A percentile compares a stretch with the other conserved stretches of the same genome.
phyloP scores from a whole-genome alignment of 2,329 filamentous ascomycete genomes.

The Colletotrichum siamense region DNA sequence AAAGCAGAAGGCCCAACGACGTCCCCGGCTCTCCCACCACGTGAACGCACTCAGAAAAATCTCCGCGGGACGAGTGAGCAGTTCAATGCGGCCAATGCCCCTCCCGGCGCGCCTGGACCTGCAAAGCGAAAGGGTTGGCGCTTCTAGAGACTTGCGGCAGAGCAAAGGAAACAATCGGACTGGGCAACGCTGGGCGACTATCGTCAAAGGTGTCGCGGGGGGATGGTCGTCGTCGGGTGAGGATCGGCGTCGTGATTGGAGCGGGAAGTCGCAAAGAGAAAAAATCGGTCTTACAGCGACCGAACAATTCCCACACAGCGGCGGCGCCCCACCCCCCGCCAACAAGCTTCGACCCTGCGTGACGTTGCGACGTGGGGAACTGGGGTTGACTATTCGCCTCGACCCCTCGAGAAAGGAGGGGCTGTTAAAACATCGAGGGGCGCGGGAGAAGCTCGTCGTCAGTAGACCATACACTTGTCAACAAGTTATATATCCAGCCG shows the following conservation, averaged over 20 bases:
- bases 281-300: constrained; percentile 24
- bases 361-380: constrained; percentile 24
- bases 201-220: constrained; percentile 2
- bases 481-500: constrained; percentile 12
- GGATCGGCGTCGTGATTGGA: constrained; percentile 19
- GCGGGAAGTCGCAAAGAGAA: constrained; percentile 16
- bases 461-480: neutral
- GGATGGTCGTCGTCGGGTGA: constrained; percentile 10
- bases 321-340: constrained; percentile 14
- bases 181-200: neutral
- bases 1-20: neutral
- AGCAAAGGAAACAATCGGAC: neutral
- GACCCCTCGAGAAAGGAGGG: constrained; percentile 6
- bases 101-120: constrained; percentile 16
- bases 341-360: constrained; percentile 26
- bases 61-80: neutral
- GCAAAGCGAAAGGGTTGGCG: neutral
- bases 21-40: neutral
- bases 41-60: constrained; percentile 10
- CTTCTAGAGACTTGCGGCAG: neutral
- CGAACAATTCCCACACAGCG: constrained; percentile 22
- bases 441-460: neutral
- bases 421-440: constrained; percentile 4
- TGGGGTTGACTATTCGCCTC: constrained; percentile 16
- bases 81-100: neutral